Conservation (phyloP, 371 early-diverging fungal species). For the Mucor ambiguus region DNA sequence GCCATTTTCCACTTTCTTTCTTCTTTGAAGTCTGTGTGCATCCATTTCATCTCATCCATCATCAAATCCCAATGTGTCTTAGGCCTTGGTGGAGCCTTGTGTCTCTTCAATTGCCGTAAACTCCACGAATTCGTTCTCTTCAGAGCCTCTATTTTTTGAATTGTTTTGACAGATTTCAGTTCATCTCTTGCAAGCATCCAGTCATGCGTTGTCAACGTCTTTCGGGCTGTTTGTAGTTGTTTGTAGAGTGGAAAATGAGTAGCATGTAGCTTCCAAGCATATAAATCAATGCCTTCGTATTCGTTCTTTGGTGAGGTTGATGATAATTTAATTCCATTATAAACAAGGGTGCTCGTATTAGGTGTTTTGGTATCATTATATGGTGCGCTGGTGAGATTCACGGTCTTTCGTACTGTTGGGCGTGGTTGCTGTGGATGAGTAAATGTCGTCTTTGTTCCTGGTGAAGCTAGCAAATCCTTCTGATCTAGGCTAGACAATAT, state of each 20-base stretch:
- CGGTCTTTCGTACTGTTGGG: neutral
- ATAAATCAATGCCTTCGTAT: constrained; percentile 48
- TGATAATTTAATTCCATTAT: constrained; percentile 57
- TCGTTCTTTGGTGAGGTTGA: constrained; percentile 31
- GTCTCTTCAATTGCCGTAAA: constrained; percentile 77
- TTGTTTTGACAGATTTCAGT: constrained; percentile 69
- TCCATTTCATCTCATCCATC: constrained; percentile 90
- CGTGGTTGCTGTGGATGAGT: constrained; percentile 4
- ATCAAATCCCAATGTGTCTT: constrained; percentile 90
- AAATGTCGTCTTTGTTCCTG: neutral
- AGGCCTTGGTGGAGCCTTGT: constrained; percentile 68
- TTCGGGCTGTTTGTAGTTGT: constrained; percentile 68
- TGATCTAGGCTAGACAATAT: constrained; percentile 51
- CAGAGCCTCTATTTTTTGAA: constrained; percentile 78
- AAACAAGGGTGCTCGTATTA: constrained; percentile 68
- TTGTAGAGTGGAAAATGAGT: constrained; percentile 72
- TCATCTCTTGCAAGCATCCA: constrained; percentile 91
- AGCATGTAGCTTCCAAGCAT: constrained; percentile 76
- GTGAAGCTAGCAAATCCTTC: neutral
- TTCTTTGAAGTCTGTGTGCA: constrained; percentile 84
- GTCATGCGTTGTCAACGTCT: constrained; percentile 76
- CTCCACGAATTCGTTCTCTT: constrained; percentile 82
- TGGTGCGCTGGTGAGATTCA: neutral
- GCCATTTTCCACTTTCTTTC: constrained; percentile 88
- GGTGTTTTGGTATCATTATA: neutral